phyloP scores from a whole-genome alignment of 805 yeast species.

The Wickerhamomyces bovis region DNA sequence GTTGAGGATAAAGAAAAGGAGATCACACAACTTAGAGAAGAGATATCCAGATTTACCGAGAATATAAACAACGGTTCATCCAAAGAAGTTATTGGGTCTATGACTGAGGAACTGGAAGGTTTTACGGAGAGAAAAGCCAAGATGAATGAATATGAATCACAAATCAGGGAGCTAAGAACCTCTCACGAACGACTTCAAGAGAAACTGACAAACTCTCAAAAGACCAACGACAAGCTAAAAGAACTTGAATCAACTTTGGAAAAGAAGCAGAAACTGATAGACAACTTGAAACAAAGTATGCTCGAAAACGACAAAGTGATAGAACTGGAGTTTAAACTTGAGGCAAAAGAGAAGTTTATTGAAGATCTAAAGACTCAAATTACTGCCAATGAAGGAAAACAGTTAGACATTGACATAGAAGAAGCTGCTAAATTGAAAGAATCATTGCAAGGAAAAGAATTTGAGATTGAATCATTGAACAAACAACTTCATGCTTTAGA shows the following conservation, averaged over 20 bases:
- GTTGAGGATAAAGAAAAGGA: conserved; percentile 3
- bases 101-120: conserved; percentile 2
- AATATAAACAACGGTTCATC: not conserved
- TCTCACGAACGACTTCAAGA: conserved; percentile 4
- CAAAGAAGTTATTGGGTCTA: not conserved
- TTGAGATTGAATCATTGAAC: not conserved
- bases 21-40: not conserved
- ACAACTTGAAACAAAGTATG: conserved; percentile 10
- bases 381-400: not conserved
- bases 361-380: not conserved
- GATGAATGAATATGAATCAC: not conserved
- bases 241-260: conserved; percentile 16
- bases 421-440: not conserved
- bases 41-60: not conserved
- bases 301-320: conserved; percentile 11
- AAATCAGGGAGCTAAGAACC: not conserved
- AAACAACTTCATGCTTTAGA: not conserved
- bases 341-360: conserved; percentile 13
- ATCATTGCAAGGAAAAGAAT: conserved; percentile 1
- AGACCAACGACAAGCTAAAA: conserved; percentile 12
- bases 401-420: not conserved
- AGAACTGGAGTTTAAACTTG: conserved; percentile 16
- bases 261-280: conserved; percentile 16
- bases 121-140: not conserved
- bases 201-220: conserved; percentile 3